Base-by-base conservation (phyloP, 345 rosid species). In the sweet orange (Citrus sinensis) region DNA sequence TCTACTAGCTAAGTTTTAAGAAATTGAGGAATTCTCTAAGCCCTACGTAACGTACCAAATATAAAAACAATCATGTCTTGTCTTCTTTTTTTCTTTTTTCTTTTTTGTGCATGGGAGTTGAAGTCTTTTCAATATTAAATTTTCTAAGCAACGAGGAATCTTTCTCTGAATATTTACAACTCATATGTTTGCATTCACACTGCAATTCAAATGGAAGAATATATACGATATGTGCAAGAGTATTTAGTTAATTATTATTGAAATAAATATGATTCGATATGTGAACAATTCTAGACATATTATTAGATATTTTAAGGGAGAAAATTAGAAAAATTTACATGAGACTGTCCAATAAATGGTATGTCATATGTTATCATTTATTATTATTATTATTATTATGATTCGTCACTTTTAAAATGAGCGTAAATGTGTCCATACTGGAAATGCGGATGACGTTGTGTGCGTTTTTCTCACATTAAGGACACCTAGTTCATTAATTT, bases 41-140 rank as follows among this genome's bases (percentile, higher is more conserved):
- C 64, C 80, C 72, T 72, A 76, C 80, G 67, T 76, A 73, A 2
- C 67, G 10, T 37, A 71, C 40, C 24, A 5, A n/a, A 14, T 46
- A 46, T 46, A 73, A 5, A 63, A 61, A 51, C 35, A 76, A 25
- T 67, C 42, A 27, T 78, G 56, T 71, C 35, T 67, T 71, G 80
- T 82, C 70, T 82, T 27, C 27, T 27, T 27, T 27, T 27, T 2
- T 49, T 70, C 2, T 9, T 40, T 82, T 69, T 74, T 82, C 49
- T 70, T 82, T 69, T 49, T 74, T 0, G 69, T 80, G 87, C 85
- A 77, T 77, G 85, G 80, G 81, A 79, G 83, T 74, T 82, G 87
- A 85, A 83, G 78, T 80, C 71, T 79, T 49, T 65, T 61, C 75
- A 30, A 61, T 62, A 22, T 3, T 64, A 10, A 56, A 46, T 59